These are phyloP conservation scores for Discostella stelligera DNA, from an alignment of 352 stramenopile genomes.

Conservation along the genomic window DNA sequence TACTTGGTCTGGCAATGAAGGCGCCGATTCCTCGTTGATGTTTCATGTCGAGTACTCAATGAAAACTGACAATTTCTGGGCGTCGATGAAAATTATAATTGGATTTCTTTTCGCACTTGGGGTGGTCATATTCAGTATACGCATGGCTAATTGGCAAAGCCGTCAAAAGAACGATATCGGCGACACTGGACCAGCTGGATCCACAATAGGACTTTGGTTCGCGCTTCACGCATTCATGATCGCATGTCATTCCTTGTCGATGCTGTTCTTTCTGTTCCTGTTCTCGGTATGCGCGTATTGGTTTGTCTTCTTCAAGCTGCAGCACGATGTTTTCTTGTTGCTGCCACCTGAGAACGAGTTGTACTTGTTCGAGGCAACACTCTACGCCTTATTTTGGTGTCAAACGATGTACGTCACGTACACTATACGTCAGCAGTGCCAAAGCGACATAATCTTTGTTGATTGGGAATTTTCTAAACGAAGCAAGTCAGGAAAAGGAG, in stretches of 20 bases:
- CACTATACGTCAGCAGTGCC: constrained; percentile 84
- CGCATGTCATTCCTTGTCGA: constrained; percentile 63
- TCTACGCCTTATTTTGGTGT: constrained; percentile 85
- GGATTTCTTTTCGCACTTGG: constrained; percentile 73
- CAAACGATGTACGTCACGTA: constrained; percentile 84
- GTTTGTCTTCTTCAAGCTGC: constrained; percentile 93
- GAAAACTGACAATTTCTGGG: constrained; percentile 84
- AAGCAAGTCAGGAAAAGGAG: constrained; percentile 44
- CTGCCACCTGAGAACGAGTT: constrained; percentile 89
- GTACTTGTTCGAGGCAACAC: constrained; percentile 84
- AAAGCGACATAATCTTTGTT: constrained; percentile 88
- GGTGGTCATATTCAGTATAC: constrained; percentile 77
- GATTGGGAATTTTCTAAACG: constrained; percentile 88
- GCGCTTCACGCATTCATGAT: constrained; percentile 61
- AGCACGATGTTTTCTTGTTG: constrained; percentile 87
- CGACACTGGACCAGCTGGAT: constrained; percentile 30
- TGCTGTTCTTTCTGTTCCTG: constrained; percentile 80
- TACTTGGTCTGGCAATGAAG: constrained; percentile 13
- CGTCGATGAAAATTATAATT: constrained; percentile 84
- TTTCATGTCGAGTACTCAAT: constrained; percentile 89
- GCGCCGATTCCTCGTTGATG: constrained; percentile 37
- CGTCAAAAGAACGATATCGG: constrained; percentile 83
- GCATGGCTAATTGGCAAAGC: constrained; percentile 88
- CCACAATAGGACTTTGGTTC: constrained; percentile 39
- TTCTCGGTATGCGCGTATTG: constrained; percentile 87